These are phyloP conservation scores for Stropharia rugosoannulata DNA, from an alignment of 768 basidiomycete species.

Conservation along the genomic window DNA sequence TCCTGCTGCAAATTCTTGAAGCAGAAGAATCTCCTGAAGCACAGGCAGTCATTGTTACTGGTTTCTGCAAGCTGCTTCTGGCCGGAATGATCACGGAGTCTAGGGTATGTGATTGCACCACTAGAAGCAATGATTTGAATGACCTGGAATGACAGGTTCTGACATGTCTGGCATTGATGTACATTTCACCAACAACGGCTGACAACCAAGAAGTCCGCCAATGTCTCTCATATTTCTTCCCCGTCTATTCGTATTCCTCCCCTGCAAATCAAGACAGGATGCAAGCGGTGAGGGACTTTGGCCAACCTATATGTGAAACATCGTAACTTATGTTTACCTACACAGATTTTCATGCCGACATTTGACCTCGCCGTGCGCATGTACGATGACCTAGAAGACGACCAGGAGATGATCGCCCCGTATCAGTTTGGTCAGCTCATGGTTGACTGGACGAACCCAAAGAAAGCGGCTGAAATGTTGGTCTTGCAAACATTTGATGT, in stretches of 20 bases:
- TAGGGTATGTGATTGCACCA: slow-evolving; percentile 42
- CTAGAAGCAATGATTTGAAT: too few species aligned
- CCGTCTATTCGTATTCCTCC: slow-evolving; percentile 89
- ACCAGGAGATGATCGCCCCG: slow-evolving; percentile 70
- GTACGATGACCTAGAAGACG: slow-evolving; percentile 66
- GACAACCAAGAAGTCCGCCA: slow-evolving; percentile 87
- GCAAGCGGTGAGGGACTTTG: slow-evolving; percentile 36
- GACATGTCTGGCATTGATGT: slow-evolving; percentile 49
- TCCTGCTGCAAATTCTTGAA: slow-evolving; percentile 49
- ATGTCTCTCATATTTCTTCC: slow-evolving; percentile 95
- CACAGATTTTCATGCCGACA: slow-evolving; percentile 68
- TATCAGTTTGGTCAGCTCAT: slow-evolving; percentile 77
- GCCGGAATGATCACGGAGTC: slow-evolving; percentile 82
- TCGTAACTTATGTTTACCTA: neutral
- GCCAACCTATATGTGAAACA: neutral
- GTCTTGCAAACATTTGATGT: slow-evolving; percentile 11
- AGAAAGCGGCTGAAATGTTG: slow-evolving; percentile 56
- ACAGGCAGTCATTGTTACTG: slow-evolving; percentile 77
- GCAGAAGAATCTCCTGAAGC: slow-evolving; percentile 72
- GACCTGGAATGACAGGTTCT: slow-evolving; percentile 28
- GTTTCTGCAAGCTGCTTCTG: slow-evolving; percentile 86
- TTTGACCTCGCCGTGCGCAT: slow-evolving; percentile 60
- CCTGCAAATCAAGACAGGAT: slow-evolving; percentile 71
- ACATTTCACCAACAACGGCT: slow-evolving; percentile 82
- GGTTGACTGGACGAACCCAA: slow-evolving; percentile 87